These are phyloP conservation scores for Candida corydali DNA, from an alignment of 805 yeast genomes.

Conservation along the genomic window DNA sequence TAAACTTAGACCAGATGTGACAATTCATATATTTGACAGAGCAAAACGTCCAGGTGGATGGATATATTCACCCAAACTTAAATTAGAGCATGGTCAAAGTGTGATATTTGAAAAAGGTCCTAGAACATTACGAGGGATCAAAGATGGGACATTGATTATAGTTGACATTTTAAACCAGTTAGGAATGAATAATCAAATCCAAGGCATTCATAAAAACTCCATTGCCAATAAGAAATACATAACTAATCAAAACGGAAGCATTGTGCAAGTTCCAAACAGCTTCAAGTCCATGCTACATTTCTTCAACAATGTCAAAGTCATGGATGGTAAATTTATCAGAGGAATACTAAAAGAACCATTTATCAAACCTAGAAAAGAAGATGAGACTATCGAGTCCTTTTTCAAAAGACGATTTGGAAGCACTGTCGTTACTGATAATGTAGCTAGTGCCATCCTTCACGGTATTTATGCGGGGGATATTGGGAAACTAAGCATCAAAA, in stretches of 20 bases:
- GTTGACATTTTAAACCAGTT: slow-evolving; percentile 55
- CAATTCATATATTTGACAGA: slow-evolving; percentile 60
- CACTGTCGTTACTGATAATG: slow-evolving; percentile 44
- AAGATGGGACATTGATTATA: slow-evolving; percentile 70
- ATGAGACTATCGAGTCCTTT: slow-evolving; percentile 71
- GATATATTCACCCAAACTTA: slow-evolving; percentile 50
- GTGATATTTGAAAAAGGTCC: slow-evolving; percentile 80
- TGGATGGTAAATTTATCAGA: slow-evolving; percentile 11
- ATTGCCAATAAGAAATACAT: slow-evolving; percentile 72
- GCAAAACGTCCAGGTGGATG: slow-evolving; percentile 69
- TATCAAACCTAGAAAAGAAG: slow-evolving; percentile 31
- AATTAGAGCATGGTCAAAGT: slow-evolving; percentile 17
- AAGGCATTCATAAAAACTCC: slow-evolving; percentile 54
- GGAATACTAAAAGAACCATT: slow-evolving; percentile 54
- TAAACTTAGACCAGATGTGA: slow-evolving; percentile 72
- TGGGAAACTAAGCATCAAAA: slow-evolving; percentile 56
- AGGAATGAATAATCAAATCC: slow-evolving; percentile 46
- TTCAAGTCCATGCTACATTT: slow-evolving; percentile 23
- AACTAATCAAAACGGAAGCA: slow-evolving; percentile 38
- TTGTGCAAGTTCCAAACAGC: slow-evolving; percentile 55
- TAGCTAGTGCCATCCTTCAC: slow-evolving; percentile 77
- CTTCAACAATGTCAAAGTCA: slow-evolving; percentile 26
- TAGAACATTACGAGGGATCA: slow-evolving; percentile 78
- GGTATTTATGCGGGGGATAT: slow-evolving; percentile 86
- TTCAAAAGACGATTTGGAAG: slow-evolving; percentile 65